Percentiles rank a stretch among this genome's conserved stretches.
Evolutionary conservation across 2,329 filamentous ascomycete species (phyloP).

Genomic region (Penicillium glabrum): DNA sequence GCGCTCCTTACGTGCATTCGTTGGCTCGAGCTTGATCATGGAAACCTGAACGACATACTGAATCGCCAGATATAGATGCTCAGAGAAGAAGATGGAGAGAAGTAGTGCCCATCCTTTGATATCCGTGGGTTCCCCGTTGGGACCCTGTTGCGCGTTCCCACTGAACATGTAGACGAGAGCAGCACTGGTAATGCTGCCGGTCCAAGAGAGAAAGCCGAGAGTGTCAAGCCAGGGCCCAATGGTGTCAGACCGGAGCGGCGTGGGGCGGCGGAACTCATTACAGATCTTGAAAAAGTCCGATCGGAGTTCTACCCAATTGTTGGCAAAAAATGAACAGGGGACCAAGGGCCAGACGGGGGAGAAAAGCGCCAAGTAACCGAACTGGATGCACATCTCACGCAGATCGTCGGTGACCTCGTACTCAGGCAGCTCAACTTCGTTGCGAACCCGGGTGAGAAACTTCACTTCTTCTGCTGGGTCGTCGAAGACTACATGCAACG

Average conservation of each 20-base stretch:
- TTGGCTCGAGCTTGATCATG: slow-evolving; percentile 78
- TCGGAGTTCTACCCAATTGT: slow-evolving; percentile 95
- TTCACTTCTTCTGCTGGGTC: slow-evolving; percentile 76
- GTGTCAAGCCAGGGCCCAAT: slow-evolving; percentile 94
- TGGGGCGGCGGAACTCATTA: slow-evolving; percentile 82
- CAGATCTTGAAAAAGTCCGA: slow-evolving; percentile 96
- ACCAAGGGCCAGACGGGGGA: slow-evolving; percentile 93
- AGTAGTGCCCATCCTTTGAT: slow-evolving; percentile 81
- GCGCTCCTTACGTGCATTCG: slow-evolving; percentile 80
- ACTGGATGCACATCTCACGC: slow-evolving; percentile 90
- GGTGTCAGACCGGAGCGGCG: slow-evolving; percentile 84
- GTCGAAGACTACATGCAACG: slow-evolving; percentile 49
- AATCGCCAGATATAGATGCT: slow-evolving; percentile 83
- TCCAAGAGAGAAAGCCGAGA: slow-evolving; percentile 86
- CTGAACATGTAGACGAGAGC: slow-evolving; percentile 89
- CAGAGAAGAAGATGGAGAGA: slow-evolving; percentile 77
- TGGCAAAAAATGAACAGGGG: slow-evolving; percentile 83
- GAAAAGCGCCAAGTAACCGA: slow-evolving; percentile 87
- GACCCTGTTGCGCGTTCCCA: slow-evolving; percentile 55
- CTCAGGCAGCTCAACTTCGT: slow-evolving; percentile 78
- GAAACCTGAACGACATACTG: slow-evolving; percentile 71
- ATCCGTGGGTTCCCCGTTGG: slow-evolving; percentile 49
- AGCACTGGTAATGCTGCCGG: slow-evolving; percentile 84
- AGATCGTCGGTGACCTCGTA: slow-evolving; percentile 93
- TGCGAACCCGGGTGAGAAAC: slow-evolving; percentile 79